A percentile compares a stretch with the other conserved stretches of the same genome.
Evolutionary conservation across 2,329 filamentous ascomycete species (phyloP).

Genomic region (Chrysoporthe austroafricana): DNA sequence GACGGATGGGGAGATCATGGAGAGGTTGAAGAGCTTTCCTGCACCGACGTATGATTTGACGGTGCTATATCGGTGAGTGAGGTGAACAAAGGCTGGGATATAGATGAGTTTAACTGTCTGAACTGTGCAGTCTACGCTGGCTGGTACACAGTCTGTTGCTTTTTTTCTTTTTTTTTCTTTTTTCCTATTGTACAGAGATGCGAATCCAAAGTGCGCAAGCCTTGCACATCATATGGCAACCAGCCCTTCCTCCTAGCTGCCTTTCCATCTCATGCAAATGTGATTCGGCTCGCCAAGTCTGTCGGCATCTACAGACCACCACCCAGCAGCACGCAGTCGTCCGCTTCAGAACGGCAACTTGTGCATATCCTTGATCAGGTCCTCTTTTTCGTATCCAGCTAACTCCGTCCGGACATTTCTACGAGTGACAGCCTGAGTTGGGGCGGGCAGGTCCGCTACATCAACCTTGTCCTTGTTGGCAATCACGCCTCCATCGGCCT

Average conservation of each 20-base stretch:
- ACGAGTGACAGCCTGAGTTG: not conserved
- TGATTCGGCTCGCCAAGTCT: not conserved
- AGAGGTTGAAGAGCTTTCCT: constrained; percentile 63
- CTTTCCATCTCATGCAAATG: not conserved
- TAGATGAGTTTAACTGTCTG: not conserved
- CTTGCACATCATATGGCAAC: no score
- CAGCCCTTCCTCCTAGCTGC: no score
- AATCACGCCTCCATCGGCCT: not conserved
- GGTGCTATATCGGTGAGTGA: constrained; percentile 54
- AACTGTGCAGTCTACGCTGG: not conserved
- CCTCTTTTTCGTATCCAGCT: not conserved
- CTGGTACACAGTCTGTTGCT: constrained; percentile 9
- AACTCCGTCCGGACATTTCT: not conserved
- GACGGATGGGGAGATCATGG: constrained; percentile 71
- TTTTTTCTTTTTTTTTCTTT: constrained; percentile 8
- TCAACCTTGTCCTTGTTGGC: constrained; percentile 1
- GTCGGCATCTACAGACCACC: not conserved
- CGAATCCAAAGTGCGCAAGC: no score
- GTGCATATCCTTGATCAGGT: not conserved
- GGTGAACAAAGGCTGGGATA: not conserved
- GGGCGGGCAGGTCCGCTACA: not conserved
- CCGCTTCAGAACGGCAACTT: not conserved
- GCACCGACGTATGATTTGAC: constrained; percentile 57
- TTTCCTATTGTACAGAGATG: constrained; percentile 31
- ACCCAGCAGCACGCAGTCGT: not conserved